Evolutionary conservation across 257 asterid species (phyloP).

Genomic region (Eucommia ulmoides): DNA sequence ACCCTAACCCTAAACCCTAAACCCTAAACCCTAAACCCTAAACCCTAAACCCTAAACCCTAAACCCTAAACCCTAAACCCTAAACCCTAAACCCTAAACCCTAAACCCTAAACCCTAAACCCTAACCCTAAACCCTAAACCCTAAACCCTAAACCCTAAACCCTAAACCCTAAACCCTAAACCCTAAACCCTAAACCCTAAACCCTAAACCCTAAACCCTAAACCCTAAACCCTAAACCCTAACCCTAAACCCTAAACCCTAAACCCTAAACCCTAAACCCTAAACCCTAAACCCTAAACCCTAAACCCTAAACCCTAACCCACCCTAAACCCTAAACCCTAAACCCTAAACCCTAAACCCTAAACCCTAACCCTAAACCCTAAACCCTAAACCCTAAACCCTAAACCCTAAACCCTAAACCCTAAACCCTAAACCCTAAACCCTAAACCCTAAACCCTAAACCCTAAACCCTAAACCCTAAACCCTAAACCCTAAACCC

Average conservation of each 20-base stretch:
- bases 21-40: slow-evolving; percentile 15
- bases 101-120: too few species aligned
- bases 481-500: slow-evolving; percentile 11
- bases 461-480: slow-evolving; percentile 10
- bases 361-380: slow-evolving; percentile 12
- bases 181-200: slow-evolving; percentile 13
- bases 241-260: slow-evolving; percentile 10
- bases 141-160: slow-evolving; percentile 10
- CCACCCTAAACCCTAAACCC: too few species aligned
- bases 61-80: slow-evolving; percentile 7
- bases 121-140: slow-evolving; percentile 9
- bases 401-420: slow-evolving; percentile 12
- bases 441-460: slow-evolving; percentile 12
- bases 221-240: slow-evolving; percentile 3
- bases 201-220: slow-evolving; percentile 17
- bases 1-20: slow-evolving; percentile 10
- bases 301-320: slow-evolving; percentile 6
- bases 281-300: slow-evolving; percentile 10
- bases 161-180: slow-evolving; percentile 11
- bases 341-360: too few species aligned
- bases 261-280: slow-evolving; percentile 6
- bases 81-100: slow-evolving; percentile 3
- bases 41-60: slow-evolving; percentile 17
- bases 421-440: slow-evolving; percentile 18
- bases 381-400: slow-evolving; percentile 12